Conservation (phyloP, 768 basidiomycete genomes). For the Clavulina sp. region DNA sequence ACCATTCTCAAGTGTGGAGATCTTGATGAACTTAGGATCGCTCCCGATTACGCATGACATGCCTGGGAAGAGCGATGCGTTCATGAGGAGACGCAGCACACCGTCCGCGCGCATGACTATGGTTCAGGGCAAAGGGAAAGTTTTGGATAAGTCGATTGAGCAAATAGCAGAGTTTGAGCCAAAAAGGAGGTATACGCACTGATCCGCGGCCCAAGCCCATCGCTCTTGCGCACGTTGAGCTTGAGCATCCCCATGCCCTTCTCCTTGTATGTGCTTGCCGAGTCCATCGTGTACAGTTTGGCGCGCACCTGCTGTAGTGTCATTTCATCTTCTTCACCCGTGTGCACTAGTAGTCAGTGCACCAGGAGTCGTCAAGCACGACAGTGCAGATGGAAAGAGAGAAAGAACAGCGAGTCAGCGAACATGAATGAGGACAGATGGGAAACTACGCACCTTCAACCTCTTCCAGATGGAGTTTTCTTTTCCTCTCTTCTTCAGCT, state of each 20-base stretch:
- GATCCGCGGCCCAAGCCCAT: constrained; percentile 3
- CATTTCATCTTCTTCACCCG: constrained; percentile 24
- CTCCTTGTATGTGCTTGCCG: constrained; percentile 21
- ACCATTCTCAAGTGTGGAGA: constrained; percentile 8
- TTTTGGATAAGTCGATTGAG: too few species aligned
- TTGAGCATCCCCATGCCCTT: constrained; percentile 21
- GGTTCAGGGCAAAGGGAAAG: not conserved
- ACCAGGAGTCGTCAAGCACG: not conserved
- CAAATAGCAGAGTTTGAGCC: too few species aligned
- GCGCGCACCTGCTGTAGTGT: constrained; percentile 20
- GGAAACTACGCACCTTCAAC: constrained; percentile 18
- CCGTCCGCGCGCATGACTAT: constrained; percentile 27
- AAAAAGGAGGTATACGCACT: not conserved
- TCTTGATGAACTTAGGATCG: constrained; percentile 13
- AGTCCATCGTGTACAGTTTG: constrained; percentile 21
- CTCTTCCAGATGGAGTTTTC: constrained; percentile 19
- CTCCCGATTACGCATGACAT: constrained; percentile 16
- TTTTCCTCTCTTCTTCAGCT: constrained; percentile 11
- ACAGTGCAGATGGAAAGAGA: too few species aligned
- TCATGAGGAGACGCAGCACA: constrained; percentile 22
- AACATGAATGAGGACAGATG: not conserved
- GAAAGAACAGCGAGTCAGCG: too few species aligned
- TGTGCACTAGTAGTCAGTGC: constrained; percentile 14
- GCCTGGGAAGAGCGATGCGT: constrained; percentile 20
- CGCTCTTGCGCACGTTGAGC: constrained; percentile 17